Base-by-base conservation (phyloP, 2,329 filamentous ascomycete genomes). In the Talaromyces rugulosus region DNA sequence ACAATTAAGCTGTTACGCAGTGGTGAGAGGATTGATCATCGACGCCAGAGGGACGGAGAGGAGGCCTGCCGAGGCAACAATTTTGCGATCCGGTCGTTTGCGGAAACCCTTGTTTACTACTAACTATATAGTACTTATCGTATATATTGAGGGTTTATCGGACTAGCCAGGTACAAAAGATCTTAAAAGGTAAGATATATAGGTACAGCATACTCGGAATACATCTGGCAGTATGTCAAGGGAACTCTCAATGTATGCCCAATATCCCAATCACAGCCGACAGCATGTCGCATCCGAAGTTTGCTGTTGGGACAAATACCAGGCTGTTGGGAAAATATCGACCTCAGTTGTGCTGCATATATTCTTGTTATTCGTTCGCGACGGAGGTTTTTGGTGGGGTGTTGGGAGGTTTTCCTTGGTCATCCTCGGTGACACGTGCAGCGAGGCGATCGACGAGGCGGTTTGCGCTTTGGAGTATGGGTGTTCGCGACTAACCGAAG, bases 341-440 rank as follows among this genome's bases (percentile, higher is more conserved):
- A 27, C 50, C 23, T 14, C 23, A 27, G 3, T 23, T 27, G n/a
- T 47, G 44, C 44, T 14, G 44, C 18, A 47, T 47, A 9, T 27
- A 18, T 27, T n/a, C 18, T 12, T 27, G n/a, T 9, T 27, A 47
- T 47, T 27, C 31, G 40, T 40, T 36, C 27, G 54, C 54, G 18
- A 31, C 28, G 14, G 54, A 52, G 11, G 34, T 40, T 30, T n/a
- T 58, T 58, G 60, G 55, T 47, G 55, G 60, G 53, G 60, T 23
- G 7, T 57, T 40, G 33, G 31, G 12, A n/a, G 4, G 12, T 23
- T 23, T 27, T 53, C 18, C 18, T 23, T 47, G 44, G 18, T 18
- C 50, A 53, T 47, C 56, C 61, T 62, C 61, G 61, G 61, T 56
- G 57, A 59, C 61, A 62, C 57, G 57, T 62, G 61, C 57, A 8